Conservation (phyloP, 495 filamentous ascomycete genomes). For the Wilcoxina mikolae region DNA sequence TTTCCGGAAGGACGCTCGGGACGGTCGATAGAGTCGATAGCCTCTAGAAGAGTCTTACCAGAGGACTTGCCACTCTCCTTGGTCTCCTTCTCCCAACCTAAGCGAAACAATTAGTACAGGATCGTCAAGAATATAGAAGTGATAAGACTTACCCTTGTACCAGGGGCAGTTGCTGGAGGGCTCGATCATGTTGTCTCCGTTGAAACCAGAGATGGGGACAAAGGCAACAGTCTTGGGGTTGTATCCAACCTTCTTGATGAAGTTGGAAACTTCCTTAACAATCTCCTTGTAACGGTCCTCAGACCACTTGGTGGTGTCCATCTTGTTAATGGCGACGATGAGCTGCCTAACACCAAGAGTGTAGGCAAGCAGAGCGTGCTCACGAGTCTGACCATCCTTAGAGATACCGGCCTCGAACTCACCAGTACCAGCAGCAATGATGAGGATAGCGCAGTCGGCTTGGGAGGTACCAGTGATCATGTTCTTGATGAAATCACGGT, state of each 20-base stretch:
- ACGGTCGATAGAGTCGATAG: slow-evolving; percentile 91
- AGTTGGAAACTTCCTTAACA: slow-evolving; percentile 99
- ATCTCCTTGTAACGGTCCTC: slow-evolving; percentile 95
- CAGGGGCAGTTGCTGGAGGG: slow-evolving; percentile 86
- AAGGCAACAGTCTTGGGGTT: slow-evolving; percentile 97
- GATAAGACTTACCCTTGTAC: slow-evolving; percentile 58
- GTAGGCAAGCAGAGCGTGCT: slow-evolving; percentile 99
- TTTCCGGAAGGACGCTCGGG: slow-evolving; percentile 88
- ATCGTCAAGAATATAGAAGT: background rate
- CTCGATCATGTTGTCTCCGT: slow-evolving; percentile 99
- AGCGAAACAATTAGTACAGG: background rate
- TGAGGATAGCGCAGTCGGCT: slow-evolving; percentile 98
- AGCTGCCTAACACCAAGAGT: slow-evolving; percentile 99
- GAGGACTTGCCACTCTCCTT: slow-evolving; percentile 65
- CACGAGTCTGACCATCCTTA: slow-evolving; percentile 99
- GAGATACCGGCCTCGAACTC: slow-evolving; percentile 99
- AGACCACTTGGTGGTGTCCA: slow-evolving; percentile 98
- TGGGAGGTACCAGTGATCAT: slow-evolving; percentile 99
- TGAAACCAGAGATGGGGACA: slow-evolving; percentile 99
- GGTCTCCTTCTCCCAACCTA: slow-evolving; percentile 96
- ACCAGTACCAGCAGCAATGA: slow-evolving; percentile 99
- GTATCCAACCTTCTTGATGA: slow-evolving; percentile 99
- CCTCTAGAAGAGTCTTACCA: slow-evolving; percentile 98
- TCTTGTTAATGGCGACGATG: slow-evolving; percentile 99
- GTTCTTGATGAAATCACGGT: slow-evolving; percentile 99